These are phyloP conservation scores for Rhypophila decipiens DNA, from an alignment of 495 filamentous ascomycete species.

Conservation along the genomic window DNA sequence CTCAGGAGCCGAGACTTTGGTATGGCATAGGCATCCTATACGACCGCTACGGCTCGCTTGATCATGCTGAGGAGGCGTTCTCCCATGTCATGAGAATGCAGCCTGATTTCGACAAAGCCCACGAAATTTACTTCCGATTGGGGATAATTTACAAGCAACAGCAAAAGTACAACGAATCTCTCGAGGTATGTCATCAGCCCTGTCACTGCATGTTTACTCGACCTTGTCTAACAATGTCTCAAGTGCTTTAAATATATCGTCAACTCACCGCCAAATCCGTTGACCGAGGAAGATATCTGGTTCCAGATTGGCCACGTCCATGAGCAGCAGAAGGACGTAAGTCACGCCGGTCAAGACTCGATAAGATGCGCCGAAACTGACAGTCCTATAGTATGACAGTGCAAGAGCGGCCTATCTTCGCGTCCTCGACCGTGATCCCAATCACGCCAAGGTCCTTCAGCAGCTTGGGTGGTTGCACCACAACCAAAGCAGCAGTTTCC, in stretches of 20 bases:
- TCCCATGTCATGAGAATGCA: constrained; percentile 99
- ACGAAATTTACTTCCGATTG: constrained; percentile 97
- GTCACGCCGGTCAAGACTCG: constrained; percentile 29
- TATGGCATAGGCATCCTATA: constrained; percentile 99
- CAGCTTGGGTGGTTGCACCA: constrained; percentile 98
- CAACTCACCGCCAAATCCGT: constrained; percentile 79
- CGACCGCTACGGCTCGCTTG: constrained; percentile 91
- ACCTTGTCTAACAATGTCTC: neutral
- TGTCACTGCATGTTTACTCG: no score
- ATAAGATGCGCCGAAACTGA: constrained; percentile 19
- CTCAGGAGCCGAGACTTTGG: constrained; percentile 97
- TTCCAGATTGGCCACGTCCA: constrained; percentile 99
- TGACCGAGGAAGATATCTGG: constrained; percentile 99
- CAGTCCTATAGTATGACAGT: constrained; percentile 66
- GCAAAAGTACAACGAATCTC: constrained; percentile 83
- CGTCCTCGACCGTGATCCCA: constrained; percentile 90
- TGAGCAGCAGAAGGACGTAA: constrained; percentile 96
- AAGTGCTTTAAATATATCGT: constrained; percentile 99
- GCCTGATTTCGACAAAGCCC: constrained; percentile 96
- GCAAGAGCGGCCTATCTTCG: constrained; percentile 88
- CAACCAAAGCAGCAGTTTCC: constrained; percentile 83
- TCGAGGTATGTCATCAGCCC: constrained; percentile 59
- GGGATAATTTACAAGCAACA: constrained; percentile 99
- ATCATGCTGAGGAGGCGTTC: constrained; percentile 97
- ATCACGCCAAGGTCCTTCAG: constrained; percentile 96